phyloP scores from a whole-genome alignment of 768 basidiomycete species.

The Hericium alpestre region DNA sequence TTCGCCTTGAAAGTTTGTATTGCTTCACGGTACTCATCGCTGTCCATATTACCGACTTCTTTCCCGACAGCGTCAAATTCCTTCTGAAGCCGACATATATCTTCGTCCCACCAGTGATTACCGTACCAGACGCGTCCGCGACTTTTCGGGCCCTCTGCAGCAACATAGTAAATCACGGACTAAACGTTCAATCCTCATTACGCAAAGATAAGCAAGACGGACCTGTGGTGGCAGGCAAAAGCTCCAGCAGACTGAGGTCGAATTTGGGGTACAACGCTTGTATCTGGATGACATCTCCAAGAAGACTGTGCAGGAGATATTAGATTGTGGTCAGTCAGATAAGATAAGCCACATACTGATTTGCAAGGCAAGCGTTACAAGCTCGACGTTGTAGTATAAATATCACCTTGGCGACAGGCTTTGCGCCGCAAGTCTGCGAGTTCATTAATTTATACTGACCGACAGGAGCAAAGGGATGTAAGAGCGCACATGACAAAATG shows the following conservation, averaged over 20 bases:
- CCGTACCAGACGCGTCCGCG: neutral
- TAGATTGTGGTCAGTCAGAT: too few species aligned
- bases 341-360: neutral
- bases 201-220: neutral
- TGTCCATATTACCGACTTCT: neutral
- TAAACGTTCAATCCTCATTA: too few species aligned
- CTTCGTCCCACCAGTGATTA: neutral
- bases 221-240: neutral
- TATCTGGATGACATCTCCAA: neutral
- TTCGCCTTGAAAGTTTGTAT: neutral
- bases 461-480: too few species aligned
- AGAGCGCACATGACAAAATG: constrained; percentile 6
- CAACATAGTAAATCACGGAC: neutral
- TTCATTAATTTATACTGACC: neutral
- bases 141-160: neutral
- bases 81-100: neutral
- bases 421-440: constrained; percentile 6
- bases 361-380: constrained; percentile 6
- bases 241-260: neutral
- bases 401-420: constrained; percentile 4
- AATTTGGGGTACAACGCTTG: neutral
- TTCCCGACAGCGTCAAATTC: neutral
- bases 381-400: constrained; percentile 8
- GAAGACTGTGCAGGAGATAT: too few species aligned
- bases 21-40: neutral